Evolutionary conservation across 1,284 basidiomycete genomes (phyloP).

Genomic region (Melampsora larici-populina): DNA sequence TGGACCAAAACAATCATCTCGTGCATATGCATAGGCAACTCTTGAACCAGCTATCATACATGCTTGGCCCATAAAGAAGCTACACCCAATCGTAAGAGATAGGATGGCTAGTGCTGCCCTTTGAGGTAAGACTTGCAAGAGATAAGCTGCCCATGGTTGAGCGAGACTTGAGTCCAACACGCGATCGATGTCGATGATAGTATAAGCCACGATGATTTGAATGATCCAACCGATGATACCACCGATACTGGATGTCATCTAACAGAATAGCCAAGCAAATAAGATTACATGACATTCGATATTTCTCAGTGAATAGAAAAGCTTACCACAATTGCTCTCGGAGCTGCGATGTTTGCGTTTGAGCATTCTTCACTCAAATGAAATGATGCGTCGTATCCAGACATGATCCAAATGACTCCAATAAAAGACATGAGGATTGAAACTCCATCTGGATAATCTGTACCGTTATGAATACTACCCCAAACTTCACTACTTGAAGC

Average conservation of each 20-base stretch:
- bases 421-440: conserved; percentile 69
- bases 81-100: conserved; percentile 62
- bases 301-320: conserved; percentile 58
- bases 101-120: conserved; percentile 67
- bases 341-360: conserved; percentile 66
- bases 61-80: conserved; percentile 71
- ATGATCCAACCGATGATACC: conserved; percentile 65
- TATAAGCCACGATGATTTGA: conserved; percentile 65
- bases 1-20: conserved; percentile 66
- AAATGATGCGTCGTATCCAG: conserved; percentile 74
- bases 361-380: conserved; percentile 71
- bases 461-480: conserved; percentile 67
- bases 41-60: conserved; percentile 70
- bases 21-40: conserved; percentile 68
- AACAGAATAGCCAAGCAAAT: conserved; percentile 24
- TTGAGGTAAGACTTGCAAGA: conserved; percentile 65
- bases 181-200: conserved; percentile 61
- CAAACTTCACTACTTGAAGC: conserved; percentile 68
- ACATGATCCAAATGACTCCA: conserved; percentile 72
- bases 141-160: conserved; percentile 68
- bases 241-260: background rate
- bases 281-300: conserved; percentile 42
- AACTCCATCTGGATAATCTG: conserved; percentile 65
- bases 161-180: conserved; percentile 61
- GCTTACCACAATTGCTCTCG: conserved; percentile 69